Evolutionary conservation across 768 basidiomycete species (phyloP), one percentile per base, ranked within the genome.

Genomic region (Pleurotus citrinopileatus): DNA sequence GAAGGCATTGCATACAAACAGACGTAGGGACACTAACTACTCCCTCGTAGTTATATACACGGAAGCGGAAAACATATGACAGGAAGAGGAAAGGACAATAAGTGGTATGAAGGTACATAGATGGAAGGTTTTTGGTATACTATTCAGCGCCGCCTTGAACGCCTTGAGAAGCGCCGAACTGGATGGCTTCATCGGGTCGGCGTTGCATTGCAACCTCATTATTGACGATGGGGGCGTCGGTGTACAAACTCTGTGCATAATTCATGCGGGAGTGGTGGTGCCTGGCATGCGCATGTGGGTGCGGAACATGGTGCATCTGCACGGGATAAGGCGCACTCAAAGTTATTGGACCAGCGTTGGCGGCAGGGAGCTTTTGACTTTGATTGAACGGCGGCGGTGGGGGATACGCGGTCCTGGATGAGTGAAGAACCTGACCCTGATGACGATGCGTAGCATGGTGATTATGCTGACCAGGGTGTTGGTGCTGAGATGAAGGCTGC

Each of bases 261-360:
- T 68, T 71, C 60, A 84, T 58, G 55, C 77, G 74, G 2, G 80
- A 76, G 60, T 85, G 84, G 58, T 86, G 88, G 57, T 87, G 86
- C 28, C 86, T 79, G 0, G 87, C 83, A 60, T 90, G 87, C 0
- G 87, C 86, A 55, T 89, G 88, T 1, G 88, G 86, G 58, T 89
- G 88, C 1, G 88, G 86, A 42, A 90, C 86, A 58, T 89, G 89
- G 60, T 90, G 88, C 85, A 91, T 87, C 62, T 80, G 84, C 20
- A 75, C 64, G 12, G 79, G 68, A 63, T 84, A 89, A 15, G 84
- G 80, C n/a, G 82, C 69, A 52, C 78, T 82, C 25, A 87, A 70
- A 2, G 78, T 73, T 28, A 82, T 73, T 3, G 77, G 69, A 20
- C 72, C 63, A 45, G 69, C 65, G 56, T 61, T 67, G 59, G 72